Evolutionary conservation across 495 filamentous ascomycete genomes (phyloP), one percentile per base, ranked within the genome.

Genomic region (Hapsidospora chrysogenum): DNA sequence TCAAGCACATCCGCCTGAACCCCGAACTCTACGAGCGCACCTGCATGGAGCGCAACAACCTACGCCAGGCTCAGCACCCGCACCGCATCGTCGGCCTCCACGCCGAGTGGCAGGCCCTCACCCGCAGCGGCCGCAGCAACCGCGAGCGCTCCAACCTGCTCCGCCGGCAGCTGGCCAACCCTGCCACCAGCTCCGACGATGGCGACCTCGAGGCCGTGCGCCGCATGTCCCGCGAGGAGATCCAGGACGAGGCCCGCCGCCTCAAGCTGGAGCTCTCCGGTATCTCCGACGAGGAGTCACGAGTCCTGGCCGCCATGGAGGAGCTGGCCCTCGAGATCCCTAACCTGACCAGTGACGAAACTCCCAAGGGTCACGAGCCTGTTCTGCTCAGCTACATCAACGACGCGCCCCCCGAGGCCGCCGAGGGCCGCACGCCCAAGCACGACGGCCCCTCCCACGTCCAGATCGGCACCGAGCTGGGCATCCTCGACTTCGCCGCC

Each of bases 1-100:
- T 93, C 52, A 93, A 81, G 51, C 76, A 86, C 56, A 92, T 97
- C 54, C 83, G 85, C 34, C 66, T 80, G 36, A 80, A 87, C 53
- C 68, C 73, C 27, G 69, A 75, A 17, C 64, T 89, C 29, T 79
- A 95, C 63, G 59, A 72, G 39, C 61, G 78, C 38, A 97, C 92
- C 51, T 92, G 82, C 52, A 41, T 78, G 36, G 74, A 84, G 34
- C 72, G 89, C 35, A 95, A 94, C 52, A 95, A 94, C 56, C 57
- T 68, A 33, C 47, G 63, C 10, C 75, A 82, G 39, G 63, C 72
- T 10, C 46, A 61, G 2, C 71, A 78, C 43, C 78, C 87, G 1
- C 59, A 59, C 20, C 66, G 60, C 34, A 95, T 97, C 37, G 64
- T 74, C 35, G 51, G 66, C 17, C 61, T 92, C 6, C 76, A 77